These are phyloP conservation scores for Agaricus sinodeliciosus DNA, from an alignment of 768 basidiomycete species.

Conservation along the genomic window DNA sequence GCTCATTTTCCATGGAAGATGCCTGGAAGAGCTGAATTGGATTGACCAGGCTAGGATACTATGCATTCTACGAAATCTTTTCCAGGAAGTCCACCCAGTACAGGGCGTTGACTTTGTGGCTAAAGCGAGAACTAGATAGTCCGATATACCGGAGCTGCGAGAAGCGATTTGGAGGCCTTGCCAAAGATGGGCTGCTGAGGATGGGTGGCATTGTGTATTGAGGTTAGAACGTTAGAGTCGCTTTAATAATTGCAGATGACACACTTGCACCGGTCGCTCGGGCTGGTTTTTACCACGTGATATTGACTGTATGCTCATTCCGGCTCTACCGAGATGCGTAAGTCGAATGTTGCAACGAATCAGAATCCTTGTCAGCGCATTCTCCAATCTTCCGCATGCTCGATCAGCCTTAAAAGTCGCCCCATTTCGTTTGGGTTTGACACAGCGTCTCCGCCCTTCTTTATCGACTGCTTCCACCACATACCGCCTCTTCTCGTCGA, in stretches of 20 bases:
- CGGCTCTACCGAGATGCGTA: too few species aligned
- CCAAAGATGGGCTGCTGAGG: conserved; percentile 37
- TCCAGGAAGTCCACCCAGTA: conserved; percentile 47
- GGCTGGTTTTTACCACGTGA: background rate
- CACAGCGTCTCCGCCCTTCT: background rate
- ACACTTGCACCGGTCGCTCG: too few species aligned
- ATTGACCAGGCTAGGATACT: conserved; percentile 62
- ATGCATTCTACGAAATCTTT: conserved; percentile 70
- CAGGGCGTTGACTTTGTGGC: conserved; percentile 34
- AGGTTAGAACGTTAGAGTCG: background rate
- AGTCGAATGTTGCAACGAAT: background rate
- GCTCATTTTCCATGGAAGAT: background rate
- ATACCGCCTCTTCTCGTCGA: background rate
- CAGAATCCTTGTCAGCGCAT: conserved; percentile 19
- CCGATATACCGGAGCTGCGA: conserved; percentile 35
- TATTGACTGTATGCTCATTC: too few species aligned
- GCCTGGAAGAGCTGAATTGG: conserved; percentile 6
- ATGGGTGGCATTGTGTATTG: conserved; percentile 15
- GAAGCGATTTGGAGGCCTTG: conserved; percentile 39
- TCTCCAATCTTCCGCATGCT: conserved; percentile 26
- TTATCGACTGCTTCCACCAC: conserved; percentile 1
- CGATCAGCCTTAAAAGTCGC: conserved; percentile 17
- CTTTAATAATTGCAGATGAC: too few species aligned
- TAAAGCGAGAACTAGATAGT: conserved; percentile 45
- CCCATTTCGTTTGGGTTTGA: background rate